Evolutionary conservation across 441 rosid genomes (phyloP).

Genomic region (Brassica balearica): DNA sequence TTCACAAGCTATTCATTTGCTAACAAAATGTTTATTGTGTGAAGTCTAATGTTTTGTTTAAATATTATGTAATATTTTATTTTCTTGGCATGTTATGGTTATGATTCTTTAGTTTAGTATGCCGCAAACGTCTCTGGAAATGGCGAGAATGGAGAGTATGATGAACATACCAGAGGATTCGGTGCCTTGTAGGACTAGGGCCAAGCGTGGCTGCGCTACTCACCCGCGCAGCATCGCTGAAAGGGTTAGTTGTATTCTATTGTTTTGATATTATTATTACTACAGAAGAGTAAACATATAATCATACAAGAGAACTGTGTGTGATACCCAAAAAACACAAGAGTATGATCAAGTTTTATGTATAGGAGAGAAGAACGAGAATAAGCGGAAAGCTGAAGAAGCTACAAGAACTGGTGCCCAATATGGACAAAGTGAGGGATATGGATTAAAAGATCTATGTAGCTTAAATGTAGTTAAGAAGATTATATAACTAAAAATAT

Average conservation of each 20-base stretch:
- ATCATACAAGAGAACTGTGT: not conserved
- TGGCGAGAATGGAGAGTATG: constrained; percentile 73
- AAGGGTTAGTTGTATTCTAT: constrained; percentile 62
- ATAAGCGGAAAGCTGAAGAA: constrained; percentile 93
- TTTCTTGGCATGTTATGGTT: constrained; percentile 7
- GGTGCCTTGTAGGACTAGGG: constrained; percentile 86
- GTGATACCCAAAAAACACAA: not conserved
- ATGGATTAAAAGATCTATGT: not conserved
- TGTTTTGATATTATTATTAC: not conserved
- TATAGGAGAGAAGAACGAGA: constrained; percentile 92
- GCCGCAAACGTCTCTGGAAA: constrained; percentile 88
- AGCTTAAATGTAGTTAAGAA: not conserved
- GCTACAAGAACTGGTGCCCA: constrained; percentile 94
- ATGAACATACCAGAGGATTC: constrained; percentile 89
- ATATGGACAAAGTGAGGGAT: constrained; percentile 89
- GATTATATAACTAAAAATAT: not conserved
- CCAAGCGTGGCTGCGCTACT: constrained; percentile 94
- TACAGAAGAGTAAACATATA: not conserved
- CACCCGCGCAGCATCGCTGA: constrained; percentile 98
- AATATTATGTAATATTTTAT: not conserved
- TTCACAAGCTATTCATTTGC: not conserved
- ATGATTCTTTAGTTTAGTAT: constrained; percentile 63
- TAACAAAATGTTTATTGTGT: not conserved
- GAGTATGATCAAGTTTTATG: not conserved
- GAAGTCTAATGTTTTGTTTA: not conserved